These are phyloP conservation scores for Coemansia sp. DNA, from an alignment of 192 early-diverging fungal genomes.

Conservation along the genomic window DNA sequence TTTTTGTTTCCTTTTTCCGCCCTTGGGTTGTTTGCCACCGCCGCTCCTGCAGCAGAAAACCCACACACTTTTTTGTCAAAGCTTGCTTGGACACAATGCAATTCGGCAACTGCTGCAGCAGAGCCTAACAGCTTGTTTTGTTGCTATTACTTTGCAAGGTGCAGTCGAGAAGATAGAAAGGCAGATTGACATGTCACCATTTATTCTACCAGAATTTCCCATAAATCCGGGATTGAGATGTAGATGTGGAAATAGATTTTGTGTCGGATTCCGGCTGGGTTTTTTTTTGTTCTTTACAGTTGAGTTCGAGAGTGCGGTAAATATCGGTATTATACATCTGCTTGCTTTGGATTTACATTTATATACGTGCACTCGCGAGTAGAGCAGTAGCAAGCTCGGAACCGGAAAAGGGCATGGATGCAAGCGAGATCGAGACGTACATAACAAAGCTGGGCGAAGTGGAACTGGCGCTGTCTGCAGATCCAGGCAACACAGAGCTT, in stretches of 20 bases:
- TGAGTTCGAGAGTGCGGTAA: neutral
- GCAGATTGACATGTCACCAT: too few species aligned
- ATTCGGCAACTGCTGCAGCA: too few species aligned
- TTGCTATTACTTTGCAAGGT: too few species aligned
- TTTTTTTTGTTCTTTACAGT: neutral
- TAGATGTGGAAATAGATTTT: neutral
- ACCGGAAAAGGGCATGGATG: constrained; percentile 21
- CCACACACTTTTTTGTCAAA: too few species aligned
- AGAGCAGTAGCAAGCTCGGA: neutral
- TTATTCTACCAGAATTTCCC: neutral
- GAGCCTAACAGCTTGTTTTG: too few species aligned
- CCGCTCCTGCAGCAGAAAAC: neutral
- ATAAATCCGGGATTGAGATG: neutral
- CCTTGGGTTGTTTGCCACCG: too few species aligned
- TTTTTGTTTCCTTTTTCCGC: too few species aligned
- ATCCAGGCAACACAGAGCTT: constrained; percentile 44
- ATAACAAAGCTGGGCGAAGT: constrained; percentile 39
- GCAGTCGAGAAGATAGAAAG: too few species aligned
- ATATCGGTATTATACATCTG: neutral
- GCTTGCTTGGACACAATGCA: too few species aligned
- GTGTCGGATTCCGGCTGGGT: neutral
- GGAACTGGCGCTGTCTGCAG: constrained; percentile 42
- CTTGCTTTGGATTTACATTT: neutral
- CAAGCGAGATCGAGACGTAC: constrained; percentile 40
- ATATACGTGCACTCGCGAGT: neutral